phyloP scores from a whole-genome alignment of 805 yeast genomes.

The Pichia occidentalis region DNA sequence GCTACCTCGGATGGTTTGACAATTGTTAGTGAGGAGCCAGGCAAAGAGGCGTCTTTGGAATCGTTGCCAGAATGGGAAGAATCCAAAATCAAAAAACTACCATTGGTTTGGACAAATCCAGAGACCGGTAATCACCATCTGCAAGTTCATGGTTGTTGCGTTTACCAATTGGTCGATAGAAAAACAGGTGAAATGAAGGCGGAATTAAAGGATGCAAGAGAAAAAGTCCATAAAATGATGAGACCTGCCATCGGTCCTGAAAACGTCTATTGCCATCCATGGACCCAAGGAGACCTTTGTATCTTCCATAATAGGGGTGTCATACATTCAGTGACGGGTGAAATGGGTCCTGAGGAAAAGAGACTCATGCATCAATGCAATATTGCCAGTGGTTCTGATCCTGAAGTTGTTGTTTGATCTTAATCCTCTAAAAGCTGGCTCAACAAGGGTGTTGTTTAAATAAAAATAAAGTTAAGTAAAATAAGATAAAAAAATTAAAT shows the following conservation, averaged over 20 bases:
- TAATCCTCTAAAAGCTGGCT: no score
- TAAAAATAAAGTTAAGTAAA: no score
- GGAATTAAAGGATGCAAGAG: conserved; percentile 67
- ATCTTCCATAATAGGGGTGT: conserved; percentile 86
- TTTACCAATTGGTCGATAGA: conserved; percentile 50
- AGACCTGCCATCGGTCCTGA: conserved; percentile 78
- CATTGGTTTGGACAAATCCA: conserved; percentile 91
- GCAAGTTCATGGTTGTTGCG: conserved; percentile 87
- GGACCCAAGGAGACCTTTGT: conserved; percentile 81
- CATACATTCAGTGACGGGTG: conserved; percentile 90
- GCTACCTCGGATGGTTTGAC: conserved; percentile 86
- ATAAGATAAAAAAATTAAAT: no score
- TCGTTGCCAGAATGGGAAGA: conserved; percentile 82
- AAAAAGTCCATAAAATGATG: conserved; percentile 67
- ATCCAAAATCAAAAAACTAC: conserved; percentile 66
- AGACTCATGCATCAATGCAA: conserved; percentile 93
- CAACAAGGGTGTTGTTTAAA: no score
- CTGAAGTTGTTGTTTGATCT: conserved; percentile 26
- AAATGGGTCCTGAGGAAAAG: conserved; percentile 68
- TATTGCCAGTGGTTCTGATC: conserved; percentile 76
- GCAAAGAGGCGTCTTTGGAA: conserved; percentile 59
- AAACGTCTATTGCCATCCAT: conserved; percentile 70
- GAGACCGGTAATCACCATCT: conserved; percentile 75
- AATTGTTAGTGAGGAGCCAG: conserved; percentile 62
- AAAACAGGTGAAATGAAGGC: conserved; percentile 53